A percentile compares a stretch with the other conserved stretches of the same genome.
Evolutionary conservation across 2,329 filamentous ascomycete genomes (phyloP).

Genomic region (Cercospora beticola): DNA sequence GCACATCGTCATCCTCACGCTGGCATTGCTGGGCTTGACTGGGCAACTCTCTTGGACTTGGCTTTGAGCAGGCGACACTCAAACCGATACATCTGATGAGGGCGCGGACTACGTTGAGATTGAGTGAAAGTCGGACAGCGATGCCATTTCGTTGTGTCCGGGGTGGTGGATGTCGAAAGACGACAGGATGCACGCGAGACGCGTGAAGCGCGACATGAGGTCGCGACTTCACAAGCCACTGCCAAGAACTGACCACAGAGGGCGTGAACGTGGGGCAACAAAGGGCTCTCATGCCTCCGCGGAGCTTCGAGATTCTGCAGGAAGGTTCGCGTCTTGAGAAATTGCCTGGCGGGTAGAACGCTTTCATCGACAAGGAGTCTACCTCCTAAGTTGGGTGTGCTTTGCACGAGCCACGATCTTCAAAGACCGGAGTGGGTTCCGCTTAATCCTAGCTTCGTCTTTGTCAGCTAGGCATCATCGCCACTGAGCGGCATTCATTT

Average conservation of each 20-base stretch:
- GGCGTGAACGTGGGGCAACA: not conserved
- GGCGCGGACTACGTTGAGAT: not conserved
- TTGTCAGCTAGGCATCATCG: conserved; percentile 11
- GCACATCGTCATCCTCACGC: not conserved
- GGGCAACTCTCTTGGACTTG: not conserved
- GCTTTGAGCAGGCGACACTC: not conserved
- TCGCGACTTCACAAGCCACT: not conserved
- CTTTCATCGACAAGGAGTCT: too few species aligned
- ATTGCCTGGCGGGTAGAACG: too few species aligned
- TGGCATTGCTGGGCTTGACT: not conserved
- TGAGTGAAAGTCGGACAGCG: not conserved
- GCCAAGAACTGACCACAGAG: not conserved
- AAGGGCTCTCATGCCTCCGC: not conserved
- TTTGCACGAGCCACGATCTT: not conserved
- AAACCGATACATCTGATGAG: not conserved
- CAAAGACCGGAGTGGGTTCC: not conserved
- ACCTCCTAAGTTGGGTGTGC: too few species aligned
- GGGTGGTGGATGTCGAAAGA: not conserved
- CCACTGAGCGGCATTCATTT: not conserved
- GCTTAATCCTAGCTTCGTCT: not conserved
- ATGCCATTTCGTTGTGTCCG: not conserved
- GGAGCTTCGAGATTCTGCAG: not conserved
- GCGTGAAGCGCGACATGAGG: not conserved
- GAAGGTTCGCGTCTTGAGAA: too few species aligned
- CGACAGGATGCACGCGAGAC: not conserved